Base-by-base conservation (phyloP, 768 basidiomycete species). In the Tulasnella sp. region DNA sequence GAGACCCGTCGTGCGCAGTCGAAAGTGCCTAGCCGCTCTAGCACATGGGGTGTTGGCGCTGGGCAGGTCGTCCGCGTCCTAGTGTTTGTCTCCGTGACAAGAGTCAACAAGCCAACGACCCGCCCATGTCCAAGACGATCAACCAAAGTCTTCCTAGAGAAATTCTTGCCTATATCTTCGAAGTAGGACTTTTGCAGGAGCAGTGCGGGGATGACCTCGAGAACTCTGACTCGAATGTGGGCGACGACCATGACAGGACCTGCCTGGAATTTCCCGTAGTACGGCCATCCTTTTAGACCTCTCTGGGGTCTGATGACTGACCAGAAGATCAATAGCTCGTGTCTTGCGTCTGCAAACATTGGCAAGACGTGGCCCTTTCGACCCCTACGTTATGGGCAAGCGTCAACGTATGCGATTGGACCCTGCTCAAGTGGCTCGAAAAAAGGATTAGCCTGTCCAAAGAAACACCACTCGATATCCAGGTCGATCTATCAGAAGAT, bases 311-410 rank as follows among this genome's bases (percentile, higher is more conserved):
- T 10, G 21, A n/a, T 24, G 52, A 52, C 52, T 52, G 52, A 52
- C 52, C 8, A 52, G 6, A n/a, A 9, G n/a, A 16, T 19, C 62
- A 6, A 68, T 18, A 75, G 75, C 75, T 75, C 75, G 75, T 75
- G 10, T 48, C 44, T 12, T 27, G 44, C 44, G 46, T 75, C 18
- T 75, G 75, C 44, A 48, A 34, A 48, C 27, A 36, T 27, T 75
- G 75, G 75, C 39, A 27, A 48, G 52, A 75, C 9, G 75, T 75
- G 9, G 75, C 75, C n/a, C 75, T 75, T 56, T 44, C 75, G 31
- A 75, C 75, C 3, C 75, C 75, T 21, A 36, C 75, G 8, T 31
- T 75, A 7, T 75, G 75, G 75, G 34, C 44, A 4, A 44, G 34
- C 7, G 18, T 75, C 75, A 34, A 75, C n/a, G 44, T 75, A 21